A percentile compares a stretch with the other conserved stretches of the same genome.
These are phyloP conservation scores for Pythium diclinum DNA, from an alignment of 352 stramenopile species.

Conservation along the genomic window DNA sequence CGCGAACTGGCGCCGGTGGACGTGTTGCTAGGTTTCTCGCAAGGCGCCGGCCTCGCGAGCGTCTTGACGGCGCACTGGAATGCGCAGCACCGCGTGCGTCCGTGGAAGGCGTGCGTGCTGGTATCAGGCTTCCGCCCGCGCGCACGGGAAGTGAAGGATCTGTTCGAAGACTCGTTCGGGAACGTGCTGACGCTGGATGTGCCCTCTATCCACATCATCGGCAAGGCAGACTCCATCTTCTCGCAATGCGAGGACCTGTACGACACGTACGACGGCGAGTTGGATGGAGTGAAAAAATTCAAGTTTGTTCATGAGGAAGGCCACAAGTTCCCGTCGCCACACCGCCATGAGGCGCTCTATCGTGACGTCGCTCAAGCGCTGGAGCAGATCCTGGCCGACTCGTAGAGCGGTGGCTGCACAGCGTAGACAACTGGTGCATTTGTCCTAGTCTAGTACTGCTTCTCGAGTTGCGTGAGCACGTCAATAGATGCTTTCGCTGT, in stretches of 20 bases:
- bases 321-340: conserved; percentile 68
- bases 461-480: conserved; percentile 52
- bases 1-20: conserved; percentile 53
- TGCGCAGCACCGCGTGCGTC: conserved; percentile 32
- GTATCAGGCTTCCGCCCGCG: conserved; percentile 63
- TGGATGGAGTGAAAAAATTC: conserved; percentile 29
- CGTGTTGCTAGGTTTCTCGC: conserved; percentile 71
- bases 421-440: not conserved
- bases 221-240: conserved; percentile 41
- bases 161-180: conserved; percentile 43
- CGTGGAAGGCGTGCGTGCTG: conserved; percentile 61
- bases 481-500: conserved; percentile 50
- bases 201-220: conserved; percentile 68
- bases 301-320: conserved; percentile 73
- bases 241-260: conserved; percentile 51
- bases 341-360: conserved; percentile 47
- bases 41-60: conserved; percentile 54
- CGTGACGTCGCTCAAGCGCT: conserved; percentile 44
- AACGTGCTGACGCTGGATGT: conserved; percentile 39
- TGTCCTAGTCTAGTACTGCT: conserved; percentile 40
- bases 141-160: conserved; percentile 41
- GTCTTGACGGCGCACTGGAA: conserved; percentile 67
- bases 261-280: conserved; percentile 35
- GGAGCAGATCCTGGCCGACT: conserved; percentile 29
- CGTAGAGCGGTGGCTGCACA: not conserved